Base-by-base conservation (phyloP, 163 green algal species). In the Smithsoniella earleae region DNA sequence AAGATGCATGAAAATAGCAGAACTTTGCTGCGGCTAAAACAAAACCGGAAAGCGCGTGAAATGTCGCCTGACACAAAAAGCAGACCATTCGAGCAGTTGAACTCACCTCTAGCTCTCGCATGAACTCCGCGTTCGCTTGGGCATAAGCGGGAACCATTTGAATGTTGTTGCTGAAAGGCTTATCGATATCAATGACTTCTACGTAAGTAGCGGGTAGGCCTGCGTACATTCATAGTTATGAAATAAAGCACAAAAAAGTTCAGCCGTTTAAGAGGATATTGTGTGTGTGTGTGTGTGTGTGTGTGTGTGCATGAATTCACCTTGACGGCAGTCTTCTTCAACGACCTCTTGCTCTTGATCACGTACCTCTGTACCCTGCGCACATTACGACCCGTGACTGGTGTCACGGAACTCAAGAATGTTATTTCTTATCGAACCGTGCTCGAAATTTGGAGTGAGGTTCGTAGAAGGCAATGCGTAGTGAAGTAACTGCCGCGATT, bases 121-220 rank as follows among this genome's bases (percentile, higher is more conserved):
- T 66, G 55, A 66, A 66, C 22, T 66, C 55, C n/a, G 18, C 20
- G 22, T 66, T 66, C 3, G 20, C 3, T 66, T 66, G 55, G 3
- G 55, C 55, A 66, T 66, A 66, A 28, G 55, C 55, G 3, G 55
- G 33, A 3, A 38, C 55, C 55, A 66, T 66, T 34, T 66, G 55
- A 34, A 66, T 66, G 25, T 31, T 30, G 30, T 28, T 8, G 43
- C 22, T 31, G 22, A 31, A 66, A 3, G 55, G 22, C 6, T 66
- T 34, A 8, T 66, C 55, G 55, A 66, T 66, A 31, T 66, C 55
- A 5, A 43, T 16, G 4, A 38, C 20, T 6, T 66, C 55, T 36
- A 34, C 43, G 18, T 38, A 34, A 3, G 55, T 66, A 3, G 55
- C 30, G 20, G 55, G 55, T n/a, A 66, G 22, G 3, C 3, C 55